Evolutionary conservation across 2,329 filamentous ascomycete species (phyloP).

Genomic region (Fusarium buharicum): DNA sequence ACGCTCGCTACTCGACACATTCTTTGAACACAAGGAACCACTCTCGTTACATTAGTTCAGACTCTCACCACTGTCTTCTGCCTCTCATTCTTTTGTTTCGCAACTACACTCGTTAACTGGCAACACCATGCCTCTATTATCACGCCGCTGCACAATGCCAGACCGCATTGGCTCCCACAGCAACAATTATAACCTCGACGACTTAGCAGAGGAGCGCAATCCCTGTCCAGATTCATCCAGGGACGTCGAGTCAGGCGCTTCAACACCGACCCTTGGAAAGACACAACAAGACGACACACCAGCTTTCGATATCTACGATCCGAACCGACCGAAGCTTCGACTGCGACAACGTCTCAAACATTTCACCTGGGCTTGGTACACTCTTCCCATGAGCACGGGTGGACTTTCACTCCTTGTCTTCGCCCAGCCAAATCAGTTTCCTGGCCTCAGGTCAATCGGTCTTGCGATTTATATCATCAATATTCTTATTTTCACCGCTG

Average conservation of each 20-base stretch:
- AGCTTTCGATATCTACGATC: constrained; percentile 27
- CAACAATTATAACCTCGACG: constrained; percentile 19
- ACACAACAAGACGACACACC: background rate
- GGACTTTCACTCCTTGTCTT: constrained; percentile 74
- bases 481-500: constrained; percentile 68
- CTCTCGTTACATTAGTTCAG: background rate
- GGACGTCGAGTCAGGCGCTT: background rate
- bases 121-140: background rate
- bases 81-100: background rate
- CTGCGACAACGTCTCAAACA: constrained; percentile 61
- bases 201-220: background rate
- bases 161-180: constrained; percentile 1
- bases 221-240: background rate
- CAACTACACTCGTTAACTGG: background rate
- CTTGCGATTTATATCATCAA: constrained; percentile 74
- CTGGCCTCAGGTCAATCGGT: constrained; percentile 71
- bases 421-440: constrained; percentile 71
- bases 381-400: constrained; percentile 78
- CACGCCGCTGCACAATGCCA: constrained; percentile 1
- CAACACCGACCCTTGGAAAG: constrained; percentile 14
- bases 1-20: background rate
- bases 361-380: constrained; percentile 81
- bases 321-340: constrained; percentile 48
- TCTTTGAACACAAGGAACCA: background rate
- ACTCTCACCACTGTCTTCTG: background rate